phyloP scores from a whole-genome alignment of 352 stramenopile genomes.

The Phytophthora gonapodyides region DNA sequence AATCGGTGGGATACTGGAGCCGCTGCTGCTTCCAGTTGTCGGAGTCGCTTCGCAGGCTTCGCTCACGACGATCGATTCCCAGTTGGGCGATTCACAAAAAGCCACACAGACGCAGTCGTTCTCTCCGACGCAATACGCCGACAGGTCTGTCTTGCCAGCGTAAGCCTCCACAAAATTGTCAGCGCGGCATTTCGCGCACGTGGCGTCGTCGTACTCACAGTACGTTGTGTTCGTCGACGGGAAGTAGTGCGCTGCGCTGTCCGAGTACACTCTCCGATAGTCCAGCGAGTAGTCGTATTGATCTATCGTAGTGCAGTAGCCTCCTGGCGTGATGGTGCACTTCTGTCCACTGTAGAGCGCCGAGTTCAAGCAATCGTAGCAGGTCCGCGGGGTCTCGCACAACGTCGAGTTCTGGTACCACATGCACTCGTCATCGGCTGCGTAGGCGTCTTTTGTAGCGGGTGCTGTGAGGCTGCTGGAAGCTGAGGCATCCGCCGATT shows the following conservation, averaged over 20 bases:
- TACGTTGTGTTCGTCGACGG: slow-evolving; percentile 66
- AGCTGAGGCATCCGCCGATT: slow-evolving; percentile 9
- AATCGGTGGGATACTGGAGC: slow-evolving; percentile 31
- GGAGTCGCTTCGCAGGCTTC: slow-evolving; percentile 45
- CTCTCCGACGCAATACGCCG: slow-evolving; percentile 49
- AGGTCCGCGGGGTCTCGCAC: slow-evolving; percentile 48
- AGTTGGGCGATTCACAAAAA: slow-evolving; percentile 55
- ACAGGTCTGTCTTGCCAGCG: slow-evolving; percentile 29
- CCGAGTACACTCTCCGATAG: slow-evolving; percentile 42
- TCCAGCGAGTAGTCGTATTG: slow-evolving; percentile 47
- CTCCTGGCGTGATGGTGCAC: slow-evolving; percentile 57
- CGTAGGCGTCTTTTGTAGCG: slow-evolving; percentile 41
- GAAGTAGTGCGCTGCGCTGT: slow-evolving; percentile 48
- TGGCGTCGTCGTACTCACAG: slow-evolving; percentile 42
- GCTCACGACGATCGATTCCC: slow-evolving; percentile 39
- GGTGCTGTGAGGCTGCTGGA: slow-evolving; percentile 20
- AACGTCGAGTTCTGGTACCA: slow-evolving; percentile 70
- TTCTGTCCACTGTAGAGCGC: slow-evolving; percentile 40
- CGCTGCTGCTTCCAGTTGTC: background rate
- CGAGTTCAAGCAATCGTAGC: slow-evolving; percentile 66
- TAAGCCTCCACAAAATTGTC: slow-evolving; percentile 35
- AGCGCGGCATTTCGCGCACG: slow-evolving; percentile 34
- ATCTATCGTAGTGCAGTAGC: slow-evolving; percentile 60
- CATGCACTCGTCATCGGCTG: slow-evolving; percentile 50
- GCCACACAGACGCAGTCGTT: slow-evolving; percentile 58